Base-by-base conservation (phyloP, 108 stramenopile species). In the Thalassiosira profunda region DNA sequence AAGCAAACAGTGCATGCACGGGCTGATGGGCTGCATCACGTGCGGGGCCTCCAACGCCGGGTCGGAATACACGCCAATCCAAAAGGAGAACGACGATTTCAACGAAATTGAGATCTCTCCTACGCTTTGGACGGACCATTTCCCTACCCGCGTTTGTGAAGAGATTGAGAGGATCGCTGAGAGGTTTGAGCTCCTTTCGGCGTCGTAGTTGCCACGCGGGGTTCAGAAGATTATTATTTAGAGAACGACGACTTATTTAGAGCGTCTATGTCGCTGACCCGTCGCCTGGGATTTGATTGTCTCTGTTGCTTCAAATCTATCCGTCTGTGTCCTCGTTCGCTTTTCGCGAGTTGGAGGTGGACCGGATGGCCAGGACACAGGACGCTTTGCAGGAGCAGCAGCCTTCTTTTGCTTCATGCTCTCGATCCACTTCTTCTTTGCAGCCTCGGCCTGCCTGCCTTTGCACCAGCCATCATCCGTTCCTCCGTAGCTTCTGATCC, bases 121-220 rank as follows among this genome's bases (percentile, higher is more conserved):
- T 29, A 91, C 90, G 23, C 86, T 97, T 81, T 93, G 85, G 42
- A 89, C 90, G 1, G 96, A 97, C 65, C 96, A 97, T 53, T 95
- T 97, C 51, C 88, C 93, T 21, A 88, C 93, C 72, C 82, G 92
- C 6, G 81, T 96, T 38, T 78, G 76, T 49, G 48, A 76, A 51
- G 85, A 83, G 48, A 61, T 94, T 26, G 81, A 85, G 43, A 77
- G 56, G 23, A 61, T 89, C 33, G 84, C 86, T 7, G 48, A 71
- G 25, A 49, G 36, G 9, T 84, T 80, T 65, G 80, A n/a, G n/a
- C n/a, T n/a, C n/a, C n/a, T n/a, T n/a, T n/a, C n/a, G n/a, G n/a
- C n/a, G n/a, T n/a, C n/a, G n/a, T n/a, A n/a, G n/a, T n/a, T n/a
- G n/a, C n/a, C n/a, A n/a, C n/a, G n/a, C n/a, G n/a, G 58, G 5